These are phyloP conservation scores for Pseudonectria buxi DNA, from an alignment of 2,329 filamentous ascomycete species.

Conservation along the genomic window DNA sequence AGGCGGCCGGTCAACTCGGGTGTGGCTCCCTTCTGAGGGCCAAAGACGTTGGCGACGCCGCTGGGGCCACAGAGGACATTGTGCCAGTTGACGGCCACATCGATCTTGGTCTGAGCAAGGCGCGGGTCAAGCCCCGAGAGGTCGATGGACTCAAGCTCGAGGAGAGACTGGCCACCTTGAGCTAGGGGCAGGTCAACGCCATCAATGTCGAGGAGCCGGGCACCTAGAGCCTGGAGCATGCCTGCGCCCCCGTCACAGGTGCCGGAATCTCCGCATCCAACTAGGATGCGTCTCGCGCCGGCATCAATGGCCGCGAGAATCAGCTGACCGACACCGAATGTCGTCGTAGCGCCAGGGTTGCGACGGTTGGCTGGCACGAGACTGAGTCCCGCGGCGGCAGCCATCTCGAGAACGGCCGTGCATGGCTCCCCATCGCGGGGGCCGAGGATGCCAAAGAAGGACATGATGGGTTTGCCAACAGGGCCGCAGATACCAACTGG, in stretches of 20 bases:
- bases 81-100: constrained; percentile 45
- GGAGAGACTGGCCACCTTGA: constrained; percentile 34
- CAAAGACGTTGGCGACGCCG: constrained; percentile 44
- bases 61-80: constrained; percentile 43
- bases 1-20: constrained; percentile 35
- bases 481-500: constrained; percentile 37
- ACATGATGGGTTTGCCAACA: constrained; percentile 32
- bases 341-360: constrained; percentile 42
- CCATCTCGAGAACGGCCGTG: constrained; percentile 47
- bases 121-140: constrained; percentile 29
- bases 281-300: constrained; percentile 38
- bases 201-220: constrained; percentile 32
- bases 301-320: constrained; percentile 38
- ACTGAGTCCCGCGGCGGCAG: constrained; percentile 44
- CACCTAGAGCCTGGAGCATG: constrained; percentile 48
- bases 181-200: constrained; percentile 32
- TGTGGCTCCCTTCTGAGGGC: constrained; percentile 45
- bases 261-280: constrained; percentile 48
- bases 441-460: constrained; percentile 40
- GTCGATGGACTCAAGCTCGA: constrained; percentile 31
- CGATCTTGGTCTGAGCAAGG: constrained; percentile 28
- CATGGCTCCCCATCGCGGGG: constrained; percentile 11
- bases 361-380: constrained; percentile 38
- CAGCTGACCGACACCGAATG: constrained; percentile 44
- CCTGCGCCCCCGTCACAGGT: constrained; percentile 47